phyloP scores from a whole-genome alignment of 805 yeast species.

The Pichia kluyveri region DNA sequence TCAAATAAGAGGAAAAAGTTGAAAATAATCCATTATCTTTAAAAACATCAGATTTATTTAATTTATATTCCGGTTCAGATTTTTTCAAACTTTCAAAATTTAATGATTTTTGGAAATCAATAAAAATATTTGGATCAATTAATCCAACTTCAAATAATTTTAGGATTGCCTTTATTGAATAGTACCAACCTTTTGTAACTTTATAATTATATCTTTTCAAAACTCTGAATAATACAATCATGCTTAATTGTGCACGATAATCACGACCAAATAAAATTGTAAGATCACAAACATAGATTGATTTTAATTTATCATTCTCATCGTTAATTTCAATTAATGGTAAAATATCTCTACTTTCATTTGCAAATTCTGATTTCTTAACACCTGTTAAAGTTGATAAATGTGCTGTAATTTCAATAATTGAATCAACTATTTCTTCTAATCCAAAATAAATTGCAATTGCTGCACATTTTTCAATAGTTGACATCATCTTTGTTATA shows the following conservation, averaged over 20 bases:
- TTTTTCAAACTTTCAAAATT: conserved; percentile 45
- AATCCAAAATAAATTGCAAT: conserved; percentile 62
- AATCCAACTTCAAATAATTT: conserved; percentile 66
- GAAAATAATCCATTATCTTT: conserved; percentile 77
- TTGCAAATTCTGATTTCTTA: conserved; percentile 22
- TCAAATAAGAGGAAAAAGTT: conserved; percentile 84
- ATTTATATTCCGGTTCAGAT: conserved; percentile 58
- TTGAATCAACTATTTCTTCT: conserved; percentile 48
- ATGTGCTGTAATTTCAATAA: conserved; percentile 57
- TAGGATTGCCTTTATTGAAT: conserved; percentile 49
- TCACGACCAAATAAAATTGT: conserved; percentile 83
- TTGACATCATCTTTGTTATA: conserved; percentile 77
- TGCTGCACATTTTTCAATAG: conserved; percentile 75
- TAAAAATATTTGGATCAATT: conserved; percentile 55
- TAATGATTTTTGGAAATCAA: conserved; percentile 52
- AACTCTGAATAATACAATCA: conserved; percentile 77
- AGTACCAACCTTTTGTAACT: conserved; percentile 48
- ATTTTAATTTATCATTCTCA: conserved; percentile 26
- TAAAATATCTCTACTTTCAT: conserved; percentile 29
- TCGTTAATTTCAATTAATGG: conserved; percentile 41
- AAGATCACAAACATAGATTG: conserved; percentile 68
- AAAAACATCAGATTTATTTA: conserved; percentile 53
- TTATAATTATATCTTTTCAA: conserved; percentile 47
- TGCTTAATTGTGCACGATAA: conserved; percentile 84
- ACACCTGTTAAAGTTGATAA: conserved; percentile 55